Base-by-base conservation (phyloP, 169 alveolate genomes). In the Perkinsus marinus region DNA sequence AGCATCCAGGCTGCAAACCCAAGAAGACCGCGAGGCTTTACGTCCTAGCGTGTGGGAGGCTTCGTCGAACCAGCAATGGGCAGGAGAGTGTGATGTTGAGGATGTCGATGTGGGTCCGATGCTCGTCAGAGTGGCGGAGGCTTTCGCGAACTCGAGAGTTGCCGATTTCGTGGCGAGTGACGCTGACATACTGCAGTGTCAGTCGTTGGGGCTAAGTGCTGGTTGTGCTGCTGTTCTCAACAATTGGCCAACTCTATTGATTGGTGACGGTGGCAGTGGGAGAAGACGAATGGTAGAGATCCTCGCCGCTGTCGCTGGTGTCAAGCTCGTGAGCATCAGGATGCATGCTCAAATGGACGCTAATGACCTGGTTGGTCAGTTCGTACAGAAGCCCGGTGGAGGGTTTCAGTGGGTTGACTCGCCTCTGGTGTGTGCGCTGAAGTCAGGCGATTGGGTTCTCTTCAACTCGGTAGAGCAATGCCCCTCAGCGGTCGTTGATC, bases 381-480 rank as follows among this genome's bases (percentile, higher is more conserved):
- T 94, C 46, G 97, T 96, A 91, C 98, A 95, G 90, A 93, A 93
- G 38, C 92, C 94, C 47, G 92, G 93, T 39, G 89, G 43, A 9
- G 46, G 30, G 22, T 92, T 57, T 7, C 90, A 68, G 36, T 93
- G 91, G 98, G 96, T 95, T 57, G 99, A 97, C 92, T 96, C 99
- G 19, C 94, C 95, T 39, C 94, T 98, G 90, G 96, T 98, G 19
- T 94, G 95, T 92, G 96, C 99, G 7, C 96, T 98, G 39, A 95
- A 95, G 91, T 93, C 94, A 36, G 99, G 99, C 9, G 96, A 96
- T 90, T 97, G 99, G 99, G 94, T 97, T 39, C 94, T 98, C 38
- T 92, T 98, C 89, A 97, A 96, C 89, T 96, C 97, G 92, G 96
- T 97, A 39, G 97, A 98, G 94, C 94, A 96, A 90, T 96, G 99